Conservation (phyloP, 495 filamentous ascomycete species). For the Penicillium psychrofluorescens region DNA sequence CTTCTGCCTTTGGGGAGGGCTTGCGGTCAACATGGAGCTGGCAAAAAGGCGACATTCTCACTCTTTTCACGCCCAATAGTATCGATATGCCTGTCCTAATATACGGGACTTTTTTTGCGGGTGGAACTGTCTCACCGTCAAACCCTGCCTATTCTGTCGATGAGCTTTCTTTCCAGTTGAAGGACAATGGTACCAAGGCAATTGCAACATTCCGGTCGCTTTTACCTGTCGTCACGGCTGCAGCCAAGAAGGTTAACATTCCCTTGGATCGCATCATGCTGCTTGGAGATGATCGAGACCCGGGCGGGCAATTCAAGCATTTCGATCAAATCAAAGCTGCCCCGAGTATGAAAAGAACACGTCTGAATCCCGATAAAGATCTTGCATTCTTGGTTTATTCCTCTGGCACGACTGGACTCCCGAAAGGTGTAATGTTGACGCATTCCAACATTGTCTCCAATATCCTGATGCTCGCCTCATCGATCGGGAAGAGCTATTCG, state of each 20-base stretch:
- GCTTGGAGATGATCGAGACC: no score
- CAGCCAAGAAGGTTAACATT: slow-evolving; percentile 57
- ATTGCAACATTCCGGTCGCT: slow-evolving; percentile 61
- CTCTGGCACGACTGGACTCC: slow-evolving; percentile 76
- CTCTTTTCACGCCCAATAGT: slow-evolving; percentile 57
- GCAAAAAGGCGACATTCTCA: slow-evolving; percentile 66
- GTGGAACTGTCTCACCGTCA: slow-evolving; percentile 67
- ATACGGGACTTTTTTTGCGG: slow-evolving; percentile 73
- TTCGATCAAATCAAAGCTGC: slow-evolving; percentile 42
- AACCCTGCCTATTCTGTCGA: slow-evolving; percentile 74
- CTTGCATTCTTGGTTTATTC: slow-evolving; percentile 64
- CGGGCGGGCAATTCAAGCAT: slow-evolving; percentile 1
- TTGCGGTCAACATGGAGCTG: slow-evolving; percentile 40
- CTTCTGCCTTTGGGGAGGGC: slow-evolving; percentile 64
- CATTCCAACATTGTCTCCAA: slow-evolving; percentile 74
- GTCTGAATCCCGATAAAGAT: slow-evolving; percentile 24
- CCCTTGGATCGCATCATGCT: slow-evolving; percentile 12
- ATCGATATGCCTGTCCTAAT: slow-evolving; percentile 58
- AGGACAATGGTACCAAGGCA: slow-evolving; percentile 61
- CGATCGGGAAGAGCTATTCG: slow-evolving; percentile 41
- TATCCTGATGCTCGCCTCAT: slow-evolving; percentile 40
- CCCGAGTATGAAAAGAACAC: slow-evolving; percentile 9
- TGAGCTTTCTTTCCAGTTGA: slow-evolving; percentile 74
- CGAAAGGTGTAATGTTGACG: slow-evolving; percentile 78
- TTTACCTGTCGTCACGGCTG: slow-evolving; percentile 49